phyloP scores from a whole-genome alignment of 148 eudicot genomes.

The Rhododendron simsii region DNA sequence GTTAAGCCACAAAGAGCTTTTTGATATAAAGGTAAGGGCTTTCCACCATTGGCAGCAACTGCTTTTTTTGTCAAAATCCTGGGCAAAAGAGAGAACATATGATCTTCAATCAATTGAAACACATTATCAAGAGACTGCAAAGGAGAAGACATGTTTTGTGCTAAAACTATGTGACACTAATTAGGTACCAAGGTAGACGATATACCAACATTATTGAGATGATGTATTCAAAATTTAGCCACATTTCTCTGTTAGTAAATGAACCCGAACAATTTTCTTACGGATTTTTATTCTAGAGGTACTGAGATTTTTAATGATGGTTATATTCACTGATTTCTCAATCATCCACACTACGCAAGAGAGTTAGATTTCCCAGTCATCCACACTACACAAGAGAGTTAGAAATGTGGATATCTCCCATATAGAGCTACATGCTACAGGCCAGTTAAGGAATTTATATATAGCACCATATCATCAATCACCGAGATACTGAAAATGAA shows the following conservation, averaged over 20 bases:
- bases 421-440: neutral
- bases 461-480: neutral
- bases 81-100: neutral
- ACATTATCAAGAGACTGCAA: neutral
- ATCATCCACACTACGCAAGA: neutral
- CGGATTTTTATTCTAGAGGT: neutral
- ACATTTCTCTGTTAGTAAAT: neutral
- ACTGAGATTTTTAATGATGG: too few species aligned
- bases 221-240: neutral
- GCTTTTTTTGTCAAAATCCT: conserved; percentile 79
- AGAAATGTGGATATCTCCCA: neutral
- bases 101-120: neutral
- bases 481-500: neutral
- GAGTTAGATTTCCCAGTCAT: too few species aligned
- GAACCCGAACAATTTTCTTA: neutral
- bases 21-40: conserved; percentile 84
- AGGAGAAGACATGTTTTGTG: neutral
- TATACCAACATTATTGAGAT: neutral
- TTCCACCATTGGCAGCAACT: conserved; percentile 73
- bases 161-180: neutral
- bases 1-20: conserved; percentile 84
- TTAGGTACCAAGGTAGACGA: neutral
- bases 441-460: neutral
- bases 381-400: too few species aligned
- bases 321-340: too few species aligned